Evolutionary conservation across 306 rosid species (phyloP).

Genomic region (Dalbergia oliveri): DNA sequence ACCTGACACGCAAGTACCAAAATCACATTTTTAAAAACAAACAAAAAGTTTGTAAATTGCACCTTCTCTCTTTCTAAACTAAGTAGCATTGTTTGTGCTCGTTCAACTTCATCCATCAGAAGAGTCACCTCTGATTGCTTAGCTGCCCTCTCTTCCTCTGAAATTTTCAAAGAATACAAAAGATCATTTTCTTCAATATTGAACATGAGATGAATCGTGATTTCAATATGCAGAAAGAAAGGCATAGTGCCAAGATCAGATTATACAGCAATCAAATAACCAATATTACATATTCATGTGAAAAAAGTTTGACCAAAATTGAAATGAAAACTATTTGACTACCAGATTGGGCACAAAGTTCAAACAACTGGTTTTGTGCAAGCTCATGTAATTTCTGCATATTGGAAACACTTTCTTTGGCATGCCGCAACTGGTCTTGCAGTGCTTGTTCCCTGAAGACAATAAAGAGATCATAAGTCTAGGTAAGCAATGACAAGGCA

Average conservation of each 20-base stretch:
- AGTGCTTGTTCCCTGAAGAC: slow-evolving; percentile 81
- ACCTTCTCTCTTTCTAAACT: slow-evolving; percentile 69
- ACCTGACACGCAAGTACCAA: neutral
- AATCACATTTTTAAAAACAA: slow-evolving; percentile 44
- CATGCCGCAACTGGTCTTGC: slow-evolving; percentile 92
- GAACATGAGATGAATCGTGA: slow-evolving; percentile 10
- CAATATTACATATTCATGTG: slow-evolving; percentile 25
- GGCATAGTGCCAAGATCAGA: slow-evolving; percentile 21
- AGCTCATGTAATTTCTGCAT: slow-evolving; percentile 95
- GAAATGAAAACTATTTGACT: slow-evolving; percentile 42
- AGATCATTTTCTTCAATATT: slow-evolving; percentile 18
- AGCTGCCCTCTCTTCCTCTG: slow-evolving; percentile 89
- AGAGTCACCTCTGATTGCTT: slow-evolving; percentile 93
- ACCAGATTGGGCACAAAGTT: slow-evolving; percentile 97
- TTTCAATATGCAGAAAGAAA: slow-evolving; percentile 37
- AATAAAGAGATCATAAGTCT: slow-evolving; percentile 37
- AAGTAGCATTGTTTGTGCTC: slow-evolving; percentile 61
- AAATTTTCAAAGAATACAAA: slow-evolving; percentile 37
- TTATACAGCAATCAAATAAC: slow-evolving; percentile 36
- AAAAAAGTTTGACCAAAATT: slow-evolving; percentile 1
- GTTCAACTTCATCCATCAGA: slow-evolving; percentile 70
- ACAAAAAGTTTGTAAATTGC: slow-evolving; percentile 23
- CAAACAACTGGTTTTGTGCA: slow-evolving; percentile 96
- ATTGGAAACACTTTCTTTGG: slow-evolving; percentile 92
- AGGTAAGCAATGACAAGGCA: slow-evolving; percentile 30